phyloP scores from a whole-genome alignment of 257 asterid genomes.

The Jacaranda copaia region DNA sequence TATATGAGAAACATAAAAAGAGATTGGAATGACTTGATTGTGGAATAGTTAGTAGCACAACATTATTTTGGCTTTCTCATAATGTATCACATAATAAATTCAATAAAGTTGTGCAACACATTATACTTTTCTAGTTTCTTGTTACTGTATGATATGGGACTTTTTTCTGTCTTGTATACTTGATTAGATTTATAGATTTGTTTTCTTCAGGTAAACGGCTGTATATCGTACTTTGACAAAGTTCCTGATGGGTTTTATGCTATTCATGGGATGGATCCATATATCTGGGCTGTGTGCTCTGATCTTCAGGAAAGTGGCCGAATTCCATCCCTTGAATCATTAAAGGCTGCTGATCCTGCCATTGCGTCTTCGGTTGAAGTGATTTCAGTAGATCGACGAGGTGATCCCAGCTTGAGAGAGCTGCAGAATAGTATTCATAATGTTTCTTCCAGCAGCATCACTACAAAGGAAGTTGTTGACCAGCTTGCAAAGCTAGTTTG shows the following conservation, averaged over 20 bases:
- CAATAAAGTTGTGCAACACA: neutral
- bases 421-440: conserved; percentile 65
- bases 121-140: neutral
- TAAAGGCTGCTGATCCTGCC: conserved; percentile 69
- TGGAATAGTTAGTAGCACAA: conserved; percentile 4
- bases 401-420: conserved; percentile 76
- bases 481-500: conserved; percentile 86
- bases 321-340: conserved; percentile 83
- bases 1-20: neutral
- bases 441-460: conserved; percentile 63
- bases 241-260: conserved; percentile 85
- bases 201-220: conserved; percentile 76
- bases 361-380: conserved; percentile 65
- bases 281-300: conserved; percentile 81
- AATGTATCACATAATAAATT: neutral
- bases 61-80: conserved; percentile 7
- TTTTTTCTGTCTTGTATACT: conserved; percentile 1
- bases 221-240: conserved; percentile 84
- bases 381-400: conserved; percentile 64
- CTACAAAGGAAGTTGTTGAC: conserved; percentile 78
- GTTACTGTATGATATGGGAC: conserved; percentile 6
- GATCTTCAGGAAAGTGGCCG: conserved; percentile 85
- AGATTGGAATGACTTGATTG: conserved; percentile 7
- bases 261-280: conserved; percentile 87
- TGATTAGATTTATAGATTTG: conserved; percentile 22